Evolutionary conservation across 2,329 filamentous ascomycete genomes (phyloP), one percentile per base, ranked within the genome.

Genomic region (Mycogone perniciosa): DNA sequence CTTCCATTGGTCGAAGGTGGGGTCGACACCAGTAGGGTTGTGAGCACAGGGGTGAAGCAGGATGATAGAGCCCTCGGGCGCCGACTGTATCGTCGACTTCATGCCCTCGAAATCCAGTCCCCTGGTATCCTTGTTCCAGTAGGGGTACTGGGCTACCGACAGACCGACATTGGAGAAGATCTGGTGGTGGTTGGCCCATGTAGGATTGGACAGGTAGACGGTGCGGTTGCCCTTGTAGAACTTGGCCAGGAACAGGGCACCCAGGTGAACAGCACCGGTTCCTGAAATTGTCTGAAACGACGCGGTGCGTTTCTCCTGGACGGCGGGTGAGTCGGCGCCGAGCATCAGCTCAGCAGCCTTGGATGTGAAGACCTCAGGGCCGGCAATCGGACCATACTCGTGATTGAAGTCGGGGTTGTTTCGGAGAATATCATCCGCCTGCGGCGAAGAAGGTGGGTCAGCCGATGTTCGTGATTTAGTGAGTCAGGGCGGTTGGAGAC

Each of bases 161-260:
- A 97, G 76, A 61, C 81, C 79, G 65, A 96, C 90, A 67, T 97
- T 97, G 71, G 77, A 81, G 76, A 99, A 96, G 77, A 99, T 96
- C 72, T 97, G 93, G 75, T 95, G 85, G 82, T 99, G 93, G 76
- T 99, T 99, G 60, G 88, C 90, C 93, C 93, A 99, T 55, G 93
- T 99, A 48, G 93, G 93, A 70, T 87, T 88, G 64, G 90, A 96
- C 69, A 97, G 78, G 79, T 96, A 96, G 72, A 95, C 82, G 53
- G 84, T 82, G 59, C 81, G 85, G 72, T 79, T 82, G 65, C 80
- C 78, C 64, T 77, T 76, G 79, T 89, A 96, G 82, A 97, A 99
- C 70, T 86, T 91, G 69, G 87, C 76, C 54, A 99, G 85, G 83
- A 99, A 99, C 60, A 95, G 84, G 57, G 85, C 91, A 59, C 93